A percentile compares a stretch with the other conserved stretches of the same genome.
These are phyloP conservation scores for Coniosporium uncinatum DNA, from an alignment of 2,329 filamentous ascomycete genomes.

Conservation along the genomic window DNA sequence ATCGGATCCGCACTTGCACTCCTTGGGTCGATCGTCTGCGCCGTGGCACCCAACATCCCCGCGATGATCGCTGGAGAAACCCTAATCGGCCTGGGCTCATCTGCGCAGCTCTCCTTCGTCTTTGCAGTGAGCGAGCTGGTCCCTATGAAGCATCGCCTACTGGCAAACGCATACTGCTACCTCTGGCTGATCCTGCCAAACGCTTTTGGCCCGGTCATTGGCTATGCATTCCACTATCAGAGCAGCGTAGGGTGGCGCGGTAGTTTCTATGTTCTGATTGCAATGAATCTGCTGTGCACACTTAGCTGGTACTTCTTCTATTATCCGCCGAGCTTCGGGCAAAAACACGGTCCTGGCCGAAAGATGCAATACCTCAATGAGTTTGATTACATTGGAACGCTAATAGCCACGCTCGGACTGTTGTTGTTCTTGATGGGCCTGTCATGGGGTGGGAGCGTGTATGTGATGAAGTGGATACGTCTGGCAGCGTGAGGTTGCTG, in stretches of 20 bases:
- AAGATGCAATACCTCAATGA: slow-evolving; percentile 7
- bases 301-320: slow-evolving; percentile 6
- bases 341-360: slow-evolving; percentile 6
- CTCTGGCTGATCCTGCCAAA: slow-evolving; percentile 11
- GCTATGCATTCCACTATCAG: slow-evolving; percentile 5
- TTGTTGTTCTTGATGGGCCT: slow-evolving; percentile 15
- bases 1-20: slow-evolving; percentile 10
- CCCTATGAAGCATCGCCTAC: slow-evolving; percentile 12
- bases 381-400: slow-evolving; percentile 33
- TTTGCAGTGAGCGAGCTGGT: slow-evolving; percentile 12
- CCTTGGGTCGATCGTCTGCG: slow-evolving; percentile 11
- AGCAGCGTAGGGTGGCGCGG: slow-evolving; percentile 7
- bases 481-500: too few relatives aligned
- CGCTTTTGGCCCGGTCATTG: slow-evolving; percentile 5
- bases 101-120: slow-evolving; percentile 1
- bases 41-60: slow-evolving; percentile 10
- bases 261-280: slow-evolving; percentile 7
- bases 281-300: slow-evolving; percentile 3
- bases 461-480: too few relatives aligned
- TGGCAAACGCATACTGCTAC: slow-evolving; percentile 11
- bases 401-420: slow-evolving; percentile 33
- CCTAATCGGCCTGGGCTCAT: slow-evolving; percentile 11
- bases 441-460: slow-evolving; percentile 25
- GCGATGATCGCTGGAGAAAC: slow-evolving; percentile 13
- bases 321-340: slow-evolving; percentile 6